These are phyloP conservation scores for Boletus sp. DNA, from an alignment of 768 basidiomycete genomes.

Conservation along the genomic window DNA sequence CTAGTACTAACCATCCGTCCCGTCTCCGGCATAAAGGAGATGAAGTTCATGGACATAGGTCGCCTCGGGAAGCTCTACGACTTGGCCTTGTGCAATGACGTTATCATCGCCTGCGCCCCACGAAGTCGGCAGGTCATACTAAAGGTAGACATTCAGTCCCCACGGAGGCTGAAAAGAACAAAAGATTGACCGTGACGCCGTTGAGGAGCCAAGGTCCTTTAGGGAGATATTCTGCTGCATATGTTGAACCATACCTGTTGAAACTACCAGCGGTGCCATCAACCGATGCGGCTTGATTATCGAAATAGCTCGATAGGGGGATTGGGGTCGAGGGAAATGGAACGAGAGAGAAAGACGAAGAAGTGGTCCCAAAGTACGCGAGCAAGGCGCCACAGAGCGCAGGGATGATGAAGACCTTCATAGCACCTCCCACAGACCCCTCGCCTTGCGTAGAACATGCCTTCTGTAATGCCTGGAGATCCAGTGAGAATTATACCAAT, in stretches of 20 bases:
- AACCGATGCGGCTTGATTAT: conserved; percentile 44
- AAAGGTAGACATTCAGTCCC: background rate
- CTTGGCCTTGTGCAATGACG: conserved; percentile 41
- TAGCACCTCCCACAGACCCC: conserved; percentile 6
- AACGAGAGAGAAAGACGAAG: conserved; percentile 8
- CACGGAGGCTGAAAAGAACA: background rate
- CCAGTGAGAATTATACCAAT: background rate
- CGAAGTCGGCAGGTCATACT: conserved; percentile 42
- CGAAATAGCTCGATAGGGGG: conserved; percentile 29
- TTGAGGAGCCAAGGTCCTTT: conserved; percentile 37
- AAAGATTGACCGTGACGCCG: conserved; percentile 35
- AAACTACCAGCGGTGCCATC: conserved; percentile 39
- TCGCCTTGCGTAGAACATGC: conserved; percentile 6
- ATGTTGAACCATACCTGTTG: conserved; percentile 38
- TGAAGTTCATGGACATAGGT: conserved; percentile 46
- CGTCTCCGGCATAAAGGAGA: conserved; percentile 46
- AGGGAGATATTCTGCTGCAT: conserved; percentile 40
- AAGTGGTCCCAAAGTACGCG: conserved; percentile 12
- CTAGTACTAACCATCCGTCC: conserved; percentile 26
- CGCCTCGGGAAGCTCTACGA: conserved; percentile 31
- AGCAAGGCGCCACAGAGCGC: conserved; percentile 21
- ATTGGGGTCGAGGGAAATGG: conserved; percentile 34
- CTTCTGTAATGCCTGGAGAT: conserved; percentile 2
- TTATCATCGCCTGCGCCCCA: conserved; percentile 47
- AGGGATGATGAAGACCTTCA: conserved; percentile 22